A percentile compares a stretch with the other conserved stretches of the same genome.
These are phyloP conservation scores for Moesziomyces sp. DNA, from an alignment of 1,284 basidiomycete species.

Conservation along the genomic window DNA sequence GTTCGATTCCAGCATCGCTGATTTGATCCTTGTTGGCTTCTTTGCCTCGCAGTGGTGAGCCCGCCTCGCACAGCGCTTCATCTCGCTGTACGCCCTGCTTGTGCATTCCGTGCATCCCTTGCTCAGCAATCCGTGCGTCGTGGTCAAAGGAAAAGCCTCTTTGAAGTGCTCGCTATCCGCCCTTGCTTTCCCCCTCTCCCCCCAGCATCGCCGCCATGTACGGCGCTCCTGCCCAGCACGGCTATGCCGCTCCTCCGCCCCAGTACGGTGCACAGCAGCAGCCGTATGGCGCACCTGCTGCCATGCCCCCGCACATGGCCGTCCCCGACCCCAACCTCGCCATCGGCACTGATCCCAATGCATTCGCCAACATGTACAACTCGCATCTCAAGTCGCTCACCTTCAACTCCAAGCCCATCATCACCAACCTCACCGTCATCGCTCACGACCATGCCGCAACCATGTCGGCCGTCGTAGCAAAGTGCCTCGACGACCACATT, in stretches of 20 bases:
- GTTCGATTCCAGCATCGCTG: no score
- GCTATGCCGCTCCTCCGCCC: conserved; percentile 18
- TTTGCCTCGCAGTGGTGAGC: no score
- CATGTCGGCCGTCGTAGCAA: conserved; percentile 83
- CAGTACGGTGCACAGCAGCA: conserved; percentile 21
- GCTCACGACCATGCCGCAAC: conserved; percentile 84
- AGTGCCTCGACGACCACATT: conserved; percentile 88
- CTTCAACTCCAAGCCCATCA: conserved; percentile 95
- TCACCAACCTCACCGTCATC: conserved; percentile 91
- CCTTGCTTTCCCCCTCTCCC: not conserved
- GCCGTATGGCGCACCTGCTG: conserved; percentile 4
- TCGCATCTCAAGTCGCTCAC: conserved; percentile 83
- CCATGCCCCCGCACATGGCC: conserved; percentile 10
- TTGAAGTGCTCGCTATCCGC: not conserved
- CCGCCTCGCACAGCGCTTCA: no score
- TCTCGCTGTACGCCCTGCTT: no score
- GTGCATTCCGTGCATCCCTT: no score
- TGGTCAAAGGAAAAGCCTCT: not conserved
- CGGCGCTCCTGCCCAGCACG: conserved; percentile 29
- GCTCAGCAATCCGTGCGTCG: no score
- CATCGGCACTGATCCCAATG: conserved; percentile 71
- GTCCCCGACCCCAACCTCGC: conserved; percentile 14
- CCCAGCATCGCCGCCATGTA: conserved; percentile 13
- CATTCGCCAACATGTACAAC: conserved; percentile 75
- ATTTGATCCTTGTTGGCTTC: no score